phyloP scores from a whole-genome alignment of 805 yeast species.

The Yarrowia divulgata region DNA sequence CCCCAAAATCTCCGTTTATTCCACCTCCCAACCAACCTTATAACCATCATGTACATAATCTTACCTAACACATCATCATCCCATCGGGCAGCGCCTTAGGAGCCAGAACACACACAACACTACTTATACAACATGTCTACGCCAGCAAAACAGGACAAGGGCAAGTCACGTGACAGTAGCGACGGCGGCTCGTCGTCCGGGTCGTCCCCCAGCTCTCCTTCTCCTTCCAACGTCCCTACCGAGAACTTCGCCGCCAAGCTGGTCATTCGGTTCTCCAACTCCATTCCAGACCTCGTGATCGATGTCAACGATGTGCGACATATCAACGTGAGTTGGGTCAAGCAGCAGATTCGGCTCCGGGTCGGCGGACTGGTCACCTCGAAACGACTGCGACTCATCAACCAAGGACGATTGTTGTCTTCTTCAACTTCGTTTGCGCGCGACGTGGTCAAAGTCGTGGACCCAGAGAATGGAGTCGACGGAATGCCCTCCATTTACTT shows the following conservation, averaged over 20 bases:
- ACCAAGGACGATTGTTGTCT: conserved; percentile 70
- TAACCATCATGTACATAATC: background rate
- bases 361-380: conserved; percentile 49
- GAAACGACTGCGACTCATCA: conserved; percentile 65
- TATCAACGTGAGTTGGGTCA: conserved; percentile 53
- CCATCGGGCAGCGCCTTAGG: background rate
- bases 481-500: conserved; percentile 58
- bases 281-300: conserved; percentile 54
- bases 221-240: background rate
- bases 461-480: conserved; percentile 39
- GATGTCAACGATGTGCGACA: conserved; percentile 50
- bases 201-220: background rate
- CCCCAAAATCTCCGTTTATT: too few species aligned
- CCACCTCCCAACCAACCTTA: background rate
- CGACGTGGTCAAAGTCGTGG: conserved; percentile 53
- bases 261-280: conserved; percentile 58
- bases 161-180: conserved; percentile 22
- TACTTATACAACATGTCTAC: background rate
- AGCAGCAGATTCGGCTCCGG: conserved; percentile 54
- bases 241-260: conserved; percentile 38
- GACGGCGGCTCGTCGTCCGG: conserved; percentile 12
- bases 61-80: background rate
- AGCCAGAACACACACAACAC: too few species aligned
- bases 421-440: conserved; percentile 62
- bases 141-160: background rate